Evolutionary conservation across 2,329 filamentous ascomycete species (phyloP), one percentile per base, ranked within the genome.

Genomic region (Meredithiella fracta): DNA sequence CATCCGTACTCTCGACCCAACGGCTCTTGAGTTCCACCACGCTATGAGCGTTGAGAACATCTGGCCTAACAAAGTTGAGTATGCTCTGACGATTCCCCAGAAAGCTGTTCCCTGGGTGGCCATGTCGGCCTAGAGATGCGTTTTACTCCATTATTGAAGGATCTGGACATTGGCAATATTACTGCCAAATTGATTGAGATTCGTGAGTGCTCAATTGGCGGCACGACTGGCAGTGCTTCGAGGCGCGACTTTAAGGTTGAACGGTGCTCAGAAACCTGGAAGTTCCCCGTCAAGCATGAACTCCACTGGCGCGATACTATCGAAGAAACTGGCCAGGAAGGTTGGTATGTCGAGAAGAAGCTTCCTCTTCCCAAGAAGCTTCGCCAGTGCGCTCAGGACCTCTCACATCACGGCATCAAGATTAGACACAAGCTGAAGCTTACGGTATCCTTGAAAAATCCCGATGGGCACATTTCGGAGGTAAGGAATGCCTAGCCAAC

Each of bases 31-130:
- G 65, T 77, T 90, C 60, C 76, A 85, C 38, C 85, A 97, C 68
- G 84, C 88, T 51, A 92, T 96, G 87, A 87, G 86, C 60, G 90
- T 97, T 61, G 90, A 96, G 68, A 96, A 96, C 65, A 85, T 94
- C 60, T 98, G 92, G 92, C 86, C 89, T 4, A 92, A 95, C 72
- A 98, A 98, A 73, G 79, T 97, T 63, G 87, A 94, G 67, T 98
- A 98, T 70, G 91, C 88, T 29, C 89, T 98, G 60, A 81, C 87
- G 58, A 86, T 94, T 9, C 91, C 92, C 0, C 90, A 88, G 64
- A 96, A 96, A 71, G 92, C 92, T 1, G 84, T 95, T 55, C 85
- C 95, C 94, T 96, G 63, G 92, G 92, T 52, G 94, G 87, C n/a
- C 77, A 77, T 22, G 82, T 97, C 51, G 80, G 82, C 1, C 76